Base-by-base conservation (phyloP, 2,329 filamentous ascomycete genomes). In the Cercospora brassicicola region DNA sequence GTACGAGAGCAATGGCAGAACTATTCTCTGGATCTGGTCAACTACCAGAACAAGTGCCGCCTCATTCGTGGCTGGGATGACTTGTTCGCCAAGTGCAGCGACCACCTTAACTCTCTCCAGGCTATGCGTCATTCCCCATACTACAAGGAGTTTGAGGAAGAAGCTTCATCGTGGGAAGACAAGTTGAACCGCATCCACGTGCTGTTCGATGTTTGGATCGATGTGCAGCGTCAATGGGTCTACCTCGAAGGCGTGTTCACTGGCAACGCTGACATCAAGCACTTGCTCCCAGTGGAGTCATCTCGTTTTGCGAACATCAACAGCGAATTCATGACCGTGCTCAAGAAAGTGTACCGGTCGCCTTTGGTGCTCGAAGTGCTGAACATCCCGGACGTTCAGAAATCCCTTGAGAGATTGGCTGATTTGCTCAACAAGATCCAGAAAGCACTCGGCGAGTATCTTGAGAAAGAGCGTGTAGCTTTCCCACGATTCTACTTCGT, bases 401-500 rank as follows among this genome's bases (percentile, higher is more conserved):
- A 97, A 79, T 97, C 94, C 2, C 83, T 99, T 5, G 96, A 99
- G 82, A 90, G 95, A 73, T 85, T 99, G 63, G 94, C 94, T n/a
- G 95, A 99, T 78, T 85, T 98, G 73, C 86, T 99, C 66, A 96
- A 97, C 87, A 98, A 98, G 85, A 99, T 99, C 69, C 95, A 99
- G 77, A 99, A 99, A 82, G 96, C 96, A 2, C 87, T 99, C 9
- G 95, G 95, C 81, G 95, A 99, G 82, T 99, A 99, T 76, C 88
- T 99, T 39, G 96, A 99, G 81, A 94, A 95, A 76, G 95, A 99
- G 81, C 90, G 95, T 81, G 91, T 98, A 0, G 96, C 94, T 0
- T 99, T 99, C 83, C 95, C 95, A 55, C 90, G 95, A 67, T 99
- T 99, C 84, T 99, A 99, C 83, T 99, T 99, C 75, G 96, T 99